Evolutionary conservation across 2,329 filamentous ascomycete genomes (phyloP).

Genomic region (Trichoderma sp.): DNA sequence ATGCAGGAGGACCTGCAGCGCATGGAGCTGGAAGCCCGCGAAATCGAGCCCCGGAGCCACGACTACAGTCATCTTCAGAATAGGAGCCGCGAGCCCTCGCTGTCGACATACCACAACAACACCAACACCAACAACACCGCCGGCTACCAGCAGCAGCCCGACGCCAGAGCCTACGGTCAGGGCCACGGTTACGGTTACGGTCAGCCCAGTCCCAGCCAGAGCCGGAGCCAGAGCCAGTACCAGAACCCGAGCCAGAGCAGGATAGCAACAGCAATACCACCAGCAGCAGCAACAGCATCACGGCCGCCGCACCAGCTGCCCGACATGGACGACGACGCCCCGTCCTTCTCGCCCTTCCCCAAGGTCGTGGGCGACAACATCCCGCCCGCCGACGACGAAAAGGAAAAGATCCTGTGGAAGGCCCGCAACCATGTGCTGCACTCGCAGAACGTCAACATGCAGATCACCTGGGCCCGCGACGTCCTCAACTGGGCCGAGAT

Average conservation of each 20-base stretch:
- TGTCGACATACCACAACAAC: conserved; percentile 42
- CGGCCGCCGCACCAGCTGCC: conserved; percentile 35
- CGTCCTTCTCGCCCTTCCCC: conserved; percentile 90
- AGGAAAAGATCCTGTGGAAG: conserved; percentile 85
- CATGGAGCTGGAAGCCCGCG: conserved; percentile 78
- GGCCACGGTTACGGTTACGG: no score
- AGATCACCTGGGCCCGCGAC: conserved; percentile 95
- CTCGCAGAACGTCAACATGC: conserved; percentile 93
- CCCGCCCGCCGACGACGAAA: conserved; percentile 90
- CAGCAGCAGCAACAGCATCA: conserved; percentile 12
- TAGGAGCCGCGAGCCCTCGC: conserved; percentile 49
- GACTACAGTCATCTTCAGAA: not conserved
- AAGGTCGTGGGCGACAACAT: conserved; percentile 85
- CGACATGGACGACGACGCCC: conserved; percentile 58
- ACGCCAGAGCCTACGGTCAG: conserved; percentile 21
- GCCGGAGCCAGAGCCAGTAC: not conserved
- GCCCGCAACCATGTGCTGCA: conserved; percentile 82
- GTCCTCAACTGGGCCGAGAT: conserved; percentile 87
- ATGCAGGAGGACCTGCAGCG: conserved; percentile 94
- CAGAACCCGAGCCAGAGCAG: not conserved
- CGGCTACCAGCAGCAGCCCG: not conserved
- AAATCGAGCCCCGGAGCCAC: conserved; percentile 43
- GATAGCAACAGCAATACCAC: conserved; percentile 35
- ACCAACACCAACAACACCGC: no score
- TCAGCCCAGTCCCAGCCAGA: no score